These are phyloP conservation scores for Fusarium torulosum DNA, from an alignment of 2,329 filamentous ascomycete species.

Conservation along the genomic window DNA sequence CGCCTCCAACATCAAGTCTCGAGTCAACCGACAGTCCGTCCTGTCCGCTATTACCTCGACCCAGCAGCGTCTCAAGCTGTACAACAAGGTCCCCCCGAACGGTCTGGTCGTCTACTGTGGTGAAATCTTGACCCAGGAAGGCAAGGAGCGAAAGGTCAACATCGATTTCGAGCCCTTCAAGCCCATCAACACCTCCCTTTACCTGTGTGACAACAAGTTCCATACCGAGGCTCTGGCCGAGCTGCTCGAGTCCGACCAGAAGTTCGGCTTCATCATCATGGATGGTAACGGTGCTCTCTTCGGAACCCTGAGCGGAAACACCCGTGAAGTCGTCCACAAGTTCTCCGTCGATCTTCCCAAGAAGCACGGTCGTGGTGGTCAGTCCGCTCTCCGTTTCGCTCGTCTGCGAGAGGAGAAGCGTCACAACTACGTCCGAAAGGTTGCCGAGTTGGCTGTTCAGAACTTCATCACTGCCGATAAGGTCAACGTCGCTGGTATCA, in stretches of 20 bases:
- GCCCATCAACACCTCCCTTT: constrained; percentile 99
- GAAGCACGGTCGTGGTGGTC: constrained; percentile 99
- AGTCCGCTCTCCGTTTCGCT: constrained; percentile 98
- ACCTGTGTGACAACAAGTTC: constrained; percentile 99
- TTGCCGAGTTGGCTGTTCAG: constrained; percentile 96
- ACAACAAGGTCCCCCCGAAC: constrained; percentile 98
- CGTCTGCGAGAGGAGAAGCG: constrained; percentile 99
- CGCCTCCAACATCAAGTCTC: constrained; percentile 99
- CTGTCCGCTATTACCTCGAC: constrained; percentile 98
- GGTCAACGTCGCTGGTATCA: constrained; percentile 95
- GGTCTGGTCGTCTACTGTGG: constrained; percentile 98
- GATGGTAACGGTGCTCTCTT: constrained; percentile 98
- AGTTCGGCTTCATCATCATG: constrained; percentile 99
- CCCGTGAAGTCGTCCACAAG: constrained; percentile 95
- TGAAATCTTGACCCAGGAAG: constrained; percentile 99
- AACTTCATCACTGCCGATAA: constrained; percentile 99
- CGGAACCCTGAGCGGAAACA: constrained; percentile 96
- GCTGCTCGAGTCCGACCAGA: constrained; percentile 97
- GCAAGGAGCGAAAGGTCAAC: constrained; percentile 99
- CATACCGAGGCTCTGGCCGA: constrained; percentile 98
- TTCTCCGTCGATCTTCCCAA: constrained; percentile 99
- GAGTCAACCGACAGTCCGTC: constrained; percentile 98
- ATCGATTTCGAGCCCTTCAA: constrained; percentile 99
- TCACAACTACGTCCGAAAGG: constrained; percentile 99
- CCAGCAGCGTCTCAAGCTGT: constrained; percentile 98